phyloP scores from a whole-genome alignment of 2,329 filamentous ascomycete genomes.

The Cytospora mali region DNA sequence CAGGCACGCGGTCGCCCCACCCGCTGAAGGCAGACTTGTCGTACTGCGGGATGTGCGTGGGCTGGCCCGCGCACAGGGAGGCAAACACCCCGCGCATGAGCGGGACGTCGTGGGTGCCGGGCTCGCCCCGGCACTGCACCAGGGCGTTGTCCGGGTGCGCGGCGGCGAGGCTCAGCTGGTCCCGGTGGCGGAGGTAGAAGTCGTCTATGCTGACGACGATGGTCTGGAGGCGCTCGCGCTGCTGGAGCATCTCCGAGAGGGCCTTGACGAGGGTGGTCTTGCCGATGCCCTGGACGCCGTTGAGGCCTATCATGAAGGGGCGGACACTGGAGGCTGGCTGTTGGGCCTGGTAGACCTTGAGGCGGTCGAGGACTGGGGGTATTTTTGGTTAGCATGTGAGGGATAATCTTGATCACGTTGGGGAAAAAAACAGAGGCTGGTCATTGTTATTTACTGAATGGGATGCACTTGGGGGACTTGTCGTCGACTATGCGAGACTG shows the following conservation, averaged over 20 bases:
- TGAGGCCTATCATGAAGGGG: conserved; percentile 85
- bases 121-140: conserved; percentile 80
- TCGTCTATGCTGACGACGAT: conserved; percentile 85
- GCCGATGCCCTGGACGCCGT: conserved; percentile 88
- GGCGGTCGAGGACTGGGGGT: conserved; percentile 53
- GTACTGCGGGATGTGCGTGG: conserved; percentile 69
- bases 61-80: conserved; percentile 53
- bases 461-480: conserved; percentile 76
- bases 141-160: conserved; percentile 72
- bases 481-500: conserved; percentile 65
- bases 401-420: not conserved
- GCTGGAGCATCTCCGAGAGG: conserved; percentile 63
- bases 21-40: conserved; percentile 81
- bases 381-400: not conserved
- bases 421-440: too few relatives aligned
- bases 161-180: conserved; percentile 67
- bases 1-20: conserved; percentile 72
- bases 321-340: conserved; percentile 8
- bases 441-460: conserved; percentile 54
- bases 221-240: conserved; percentile 60
- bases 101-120: conserved; percentile 76
- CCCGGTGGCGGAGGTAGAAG: conserved; percentile 76
- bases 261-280: conserved; percentile 84
- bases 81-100: conserved; percentile 66
- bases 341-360: conserved; percentile 42